Base-by-base conservation (phyloP, 495 filamentous ascomycete species). In the Elasticomyces elasticus region DNA sequence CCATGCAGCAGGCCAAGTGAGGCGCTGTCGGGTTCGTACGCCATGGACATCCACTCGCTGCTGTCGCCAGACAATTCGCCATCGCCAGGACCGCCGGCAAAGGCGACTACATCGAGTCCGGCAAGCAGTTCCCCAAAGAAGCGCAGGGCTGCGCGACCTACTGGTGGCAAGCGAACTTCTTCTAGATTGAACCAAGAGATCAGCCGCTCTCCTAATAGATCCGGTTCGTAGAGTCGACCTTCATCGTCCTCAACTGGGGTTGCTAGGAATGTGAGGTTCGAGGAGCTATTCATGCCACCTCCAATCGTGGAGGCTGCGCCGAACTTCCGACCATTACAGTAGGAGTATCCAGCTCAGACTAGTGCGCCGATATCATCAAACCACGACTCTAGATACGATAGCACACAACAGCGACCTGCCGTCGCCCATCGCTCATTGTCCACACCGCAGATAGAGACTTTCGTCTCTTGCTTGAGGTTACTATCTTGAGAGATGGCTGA, bases 11-110 rank as follows among this genome's bases (percentile, higher is more conserved):
- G n/a, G n/a, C n/a, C n/a, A n/a, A n/a, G n/a, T n/a, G n/a, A n/a
- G n/a, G n/a, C n/a, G n/a, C n/a, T n/a, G n/a, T n/a, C n/a, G n/a
- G n/a, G n/a, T n/a, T n/a, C n/a, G n/a, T n/a, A n/a, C n/a, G n/a
- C n/a, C 25, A 86, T 87, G 83, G 81, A 87, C 62, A 87, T 87
- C 73, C 82, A 75, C 69, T 82, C 79, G 26, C 76, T 87, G 42
- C 76, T 87, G 56, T 85, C 83, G 55, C 80, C 83, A 40, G 76
- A 82, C 67, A 80, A 85, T 50, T 75, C 79, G 50, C 75, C 82
- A 61, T 69, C 71, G 22, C n/a, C n/a, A n/a, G n/a, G n/a, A n/a
- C n/a, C n/a, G n/a, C 5, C 35, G 35, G 45, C 24, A 31, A 49
- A 28, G 24, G 45, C 24, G n/a, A 20, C 2, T 30, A 3, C 72